These are phyloP conservation scores for Candida multigemmis DNA, from an alignment of 805 yeast genomes.

Conservation along the genomic window DNA sequence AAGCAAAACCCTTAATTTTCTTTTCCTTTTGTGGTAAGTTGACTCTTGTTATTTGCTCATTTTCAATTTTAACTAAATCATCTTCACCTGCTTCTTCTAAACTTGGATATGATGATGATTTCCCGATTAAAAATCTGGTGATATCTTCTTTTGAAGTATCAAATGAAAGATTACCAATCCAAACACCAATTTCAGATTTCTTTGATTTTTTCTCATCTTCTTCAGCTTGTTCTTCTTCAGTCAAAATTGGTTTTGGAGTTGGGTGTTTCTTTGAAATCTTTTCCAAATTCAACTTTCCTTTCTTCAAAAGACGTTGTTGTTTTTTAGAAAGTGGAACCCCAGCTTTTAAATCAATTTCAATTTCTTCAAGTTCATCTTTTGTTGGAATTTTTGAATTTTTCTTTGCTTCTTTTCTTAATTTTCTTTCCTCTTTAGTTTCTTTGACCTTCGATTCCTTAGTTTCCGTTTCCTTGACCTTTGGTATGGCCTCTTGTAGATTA, in stretches of 20 bases:
- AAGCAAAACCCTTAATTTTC: constrained; percentile 81
- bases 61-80: constrained; percentile 28
- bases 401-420: constrained; percentile 11
- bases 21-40: constrained; percentile 71
- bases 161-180: constrained; percentile 91
- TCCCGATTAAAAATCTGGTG: constrained; percentile 50
- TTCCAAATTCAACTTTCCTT: constrained; percentile 64
- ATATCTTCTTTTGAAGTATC: constrained; percentile 76
- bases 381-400: constrained; percentile 28
- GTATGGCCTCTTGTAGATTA: too few relatives aligned
- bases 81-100: constrained; percentile 12
- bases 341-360: constrained; percentile 59
- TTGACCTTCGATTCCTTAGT: constrained; percentile 7
- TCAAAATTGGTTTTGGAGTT: constrained; percentile 26
- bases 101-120: constrained; percentile 31
- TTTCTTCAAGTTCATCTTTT: constrained; percentile 50
- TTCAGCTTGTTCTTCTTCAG: constrained; percentile 18
- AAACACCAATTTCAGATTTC: constrained; percentile 62
- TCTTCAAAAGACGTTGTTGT: constrained; percentile 77
- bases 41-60: constrained; percentile 59
- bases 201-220: constrained; percentile 19
- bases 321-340: constrained; percentile 85
- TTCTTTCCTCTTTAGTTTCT: constrained; percentile 9
- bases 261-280: constrained; percentile 37
- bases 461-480: constrained; percentile 11